Percentiles rank a stretch among this genome's conserved stretches.
phyloP scores from a whole-genome alignment of 805 yeast genomes.

The Candida adriatica region DNA sequence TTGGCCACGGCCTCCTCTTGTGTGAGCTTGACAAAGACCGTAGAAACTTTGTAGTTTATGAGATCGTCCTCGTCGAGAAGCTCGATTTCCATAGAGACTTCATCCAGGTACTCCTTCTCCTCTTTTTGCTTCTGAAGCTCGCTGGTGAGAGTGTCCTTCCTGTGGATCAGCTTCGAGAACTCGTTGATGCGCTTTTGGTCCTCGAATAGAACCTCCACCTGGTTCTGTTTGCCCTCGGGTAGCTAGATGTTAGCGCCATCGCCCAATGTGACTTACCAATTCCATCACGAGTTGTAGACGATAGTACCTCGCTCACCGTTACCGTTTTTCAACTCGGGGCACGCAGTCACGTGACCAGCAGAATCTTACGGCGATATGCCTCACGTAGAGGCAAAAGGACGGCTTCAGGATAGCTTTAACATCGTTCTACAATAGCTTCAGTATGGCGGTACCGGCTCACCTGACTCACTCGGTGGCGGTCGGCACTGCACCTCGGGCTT shows the following conservation, averaged over 20 bases:
- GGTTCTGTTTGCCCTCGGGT: slow-evolving; percentile 36
- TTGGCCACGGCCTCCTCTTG: slow-evolving; percentile 61
- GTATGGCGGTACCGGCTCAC: too few relatives aligned
- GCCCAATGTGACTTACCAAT: slow-evolving; percentile 3
- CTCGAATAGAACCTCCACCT: slow-evolving; percentile 32
- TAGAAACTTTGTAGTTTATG: slow-evolving; percentile 77
- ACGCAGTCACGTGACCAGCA: too few relatives aligned
- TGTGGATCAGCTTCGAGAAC: slow-evolving; percentile 75
- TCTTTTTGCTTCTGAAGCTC: slow-evolving; percentile 43
- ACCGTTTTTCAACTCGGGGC: too few relatives aligned
- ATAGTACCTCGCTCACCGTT: too few relatives aligned
- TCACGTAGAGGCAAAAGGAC: too few relatives aligned
- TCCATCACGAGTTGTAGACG: slow-evolving; percentile 7
- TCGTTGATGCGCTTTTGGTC: slow-evolving; percentile 88
- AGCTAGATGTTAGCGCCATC: too few relatives aligned
- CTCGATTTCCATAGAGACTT: slow-evolving; percentile 78
- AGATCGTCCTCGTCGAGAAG: slow-evolving; percentile 71
- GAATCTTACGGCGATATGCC: too few relatives aligned
- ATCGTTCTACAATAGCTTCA: too few relatives aligned
- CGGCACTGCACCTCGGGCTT: too few relatives aligned
- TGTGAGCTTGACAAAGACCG: slow-evolving; percentile 60
- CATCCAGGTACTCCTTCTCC: slow-evolving; percentile 86
- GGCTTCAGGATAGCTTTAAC: too few relatives aligned
- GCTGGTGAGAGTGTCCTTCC: slow-evolving; percentile 51
- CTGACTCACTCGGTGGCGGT: too few relatives aligned